Conservation (phyloP, 2,329 filamentous ascomycete genomes). For the Hypoxylon sp. region DNA sequence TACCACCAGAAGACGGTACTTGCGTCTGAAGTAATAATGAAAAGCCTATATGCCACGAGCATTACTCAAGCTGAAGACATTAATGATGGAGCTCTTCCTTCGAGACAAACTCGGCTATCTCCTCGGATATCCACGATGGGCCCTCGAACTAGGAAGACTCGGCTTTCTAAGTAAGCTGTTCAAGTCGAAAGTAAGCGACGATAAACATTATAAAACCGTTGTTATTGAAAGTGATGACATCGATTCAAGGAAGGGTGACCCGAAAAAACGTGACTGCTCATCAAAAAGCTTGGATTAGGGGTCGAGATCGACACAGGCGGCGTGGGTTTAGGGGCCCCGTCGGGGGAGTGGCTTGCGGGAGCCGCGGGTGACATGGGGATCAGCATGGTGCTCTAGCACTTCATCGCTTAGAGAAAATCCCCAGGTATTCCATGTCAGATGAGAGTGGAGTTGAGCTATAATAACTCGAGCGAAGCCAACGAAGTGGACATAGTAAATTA, state of each 20-base stretch:
- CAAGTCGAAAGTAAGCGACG: conserved; percentile 13
- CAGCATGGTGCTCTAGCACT: conserved; percentile 52
- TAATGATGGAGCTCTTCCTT: conserved; percentile 4
- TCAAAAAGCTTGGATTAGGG: conserved; percentile 45
- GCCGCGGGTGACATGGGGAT: conserved; percentile 49
- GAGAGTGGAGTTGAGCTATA: conserved; percentile 42
- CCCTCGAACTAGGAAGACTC: background rate
- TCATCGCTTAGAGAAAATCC: conserved; percentile 51
- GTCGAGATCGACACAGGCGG: conserved; percentile 43
- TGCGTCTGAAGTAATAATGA: background rate
- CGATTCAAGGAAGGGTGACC: conserved; percentile 40
- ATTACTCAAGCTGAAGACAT: conserved; percentile 3
- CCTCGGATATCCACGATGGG: too few relatives aligned
- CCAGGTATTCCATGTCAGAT: conserved; percentile 47
- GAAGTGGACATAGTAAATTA: conserved; percentile 33
- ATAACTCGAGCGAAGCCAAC: conserved; percentile 25
- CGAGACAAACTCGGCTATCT: background rate
- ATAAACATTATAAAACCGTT: conserved; percentile 28
- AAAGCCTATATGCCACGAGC: background rate
- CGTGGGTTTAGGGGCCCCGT: conserved; percentile 36
- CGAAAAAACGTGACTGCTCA: conserved; percentile 40
- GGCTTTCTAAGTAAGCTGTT: background rate
- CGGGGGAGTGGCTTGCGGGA: conserved; percentile 47
- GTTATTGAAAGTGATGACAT: conserved; percentile 42
- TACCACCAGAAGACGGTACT: background rate